A percentile compares a stretch with the other conserved stretches of the same genome.
These are phyloP conservation scores for Fraxinus sp. DNA, from an alignment of 305 asterid species.

Conservation along the genomic window DNA sequence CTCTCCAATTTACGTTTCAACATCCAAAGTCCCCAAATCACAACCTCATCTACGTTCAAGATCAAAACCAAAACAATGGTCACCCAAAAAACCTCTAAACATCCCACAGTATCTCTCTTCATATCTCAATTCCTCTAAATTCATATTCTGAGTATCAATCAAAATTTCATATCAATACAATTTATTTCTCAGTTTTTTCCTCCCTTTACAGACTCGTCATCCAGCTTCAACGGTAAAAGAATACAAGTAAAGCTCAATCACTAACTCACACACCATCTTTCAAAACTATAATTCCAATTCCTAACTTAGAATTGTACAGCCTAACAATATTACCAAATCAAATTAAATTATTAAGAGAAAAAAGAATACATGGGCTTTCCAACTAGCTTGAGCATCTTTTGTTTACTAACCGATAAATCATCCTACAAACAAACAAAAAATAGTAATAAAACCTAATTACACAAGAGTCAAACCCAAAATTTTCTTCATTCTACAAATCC, in stretches of 20 bases:
- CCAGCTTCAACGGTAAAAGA: not conserved
- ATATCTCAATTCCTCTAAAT: no score
- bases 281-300: not conserved
- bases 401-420: constrained; percentile 70
- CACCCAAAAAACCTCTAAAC: no score
- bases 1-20: no score
- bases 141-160: no score
- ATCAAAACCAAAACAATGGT: no score
- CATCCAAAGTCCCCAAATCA: no score
- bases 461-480: not conserved
- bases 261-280: not conserved
- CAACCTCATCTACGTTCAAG: no score
- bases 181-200: not conserved
- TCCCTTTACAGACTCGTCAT: not conserved
- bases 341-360: not conserved
- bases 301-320: not conserved
- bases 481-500: not conserved
- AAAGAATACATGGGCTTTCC: constrained; percentile 69
- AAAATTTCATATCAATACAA: no score
- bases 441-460: not conserved
- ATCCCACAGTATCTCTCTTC: no score
- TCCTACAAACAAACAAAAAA: constrained; percentile 42
- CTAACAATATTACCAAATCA: not conserved
- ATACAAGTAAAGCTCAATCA: not conserved
- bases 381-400: constrained; percentile 90